Evolutionary conservation across 768 basidiomycete species (phyloP), one percentile per base, ranked within the genome.

Genomic region (Tylopilus subfusipes): DNA sequence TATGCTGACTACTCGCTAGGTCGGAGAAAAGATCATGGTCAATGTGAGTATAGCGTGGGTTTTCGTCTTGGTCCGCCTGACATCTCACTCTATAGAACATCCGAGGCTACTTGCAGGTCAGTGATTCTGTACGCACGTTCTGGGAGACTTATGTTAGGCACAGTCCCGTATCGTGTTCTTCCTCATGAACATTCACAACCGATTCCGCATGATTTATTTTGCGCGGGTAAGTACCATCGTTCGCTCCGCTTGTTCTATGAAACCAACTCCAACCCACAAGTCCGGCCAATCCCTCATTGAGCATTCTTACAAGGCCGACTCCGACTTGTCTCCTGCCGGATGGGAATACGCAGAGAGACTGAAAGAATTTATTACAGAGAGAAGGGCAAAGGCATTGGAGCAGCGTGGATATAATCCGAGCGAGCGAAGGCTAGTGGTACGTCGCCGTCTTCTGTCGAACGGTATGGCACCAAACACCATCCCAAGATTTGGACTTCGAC

Each of bases 171-270:
- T 98, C 55, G 91, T 98, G 24, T 99, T 98, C 79, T 98, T 97
- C 79, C 78, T 99, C 42, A 98, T 98, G 97, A 99, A 99, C 69
- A 98, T 99, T 45, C 96, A 99, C 73, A 98, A 94, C 65, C 80
- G 82, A 58, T 90, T 86, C 67, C 80, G 96, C 21, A 93, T 88
- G 44, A 99, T 99, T 58, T 98, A 95, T 71, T 98, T 99, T 73
- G 96, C 96, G 5, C 77, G 96, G 38, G 95, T 97, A 66, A 56
- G 90, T 7, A 5, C 9, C 36, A 19, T 49, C 51, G 38, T 21
- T 44, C 13, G 24, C 43, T 47, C 38, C 27, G 39, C n/a, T 4
- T 14, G 39, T 16, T 19, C 29, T 24, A 27, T n/a, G 13, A 47
- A 44, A 16, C 45, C 56, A n/a, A 54, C 22, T 6, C 27, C 9